These are phyloP conservation scores for Starmerella vitae DNA, from an alignment of 805 yeast genomes.

Conservation along the genomic window DNA sequence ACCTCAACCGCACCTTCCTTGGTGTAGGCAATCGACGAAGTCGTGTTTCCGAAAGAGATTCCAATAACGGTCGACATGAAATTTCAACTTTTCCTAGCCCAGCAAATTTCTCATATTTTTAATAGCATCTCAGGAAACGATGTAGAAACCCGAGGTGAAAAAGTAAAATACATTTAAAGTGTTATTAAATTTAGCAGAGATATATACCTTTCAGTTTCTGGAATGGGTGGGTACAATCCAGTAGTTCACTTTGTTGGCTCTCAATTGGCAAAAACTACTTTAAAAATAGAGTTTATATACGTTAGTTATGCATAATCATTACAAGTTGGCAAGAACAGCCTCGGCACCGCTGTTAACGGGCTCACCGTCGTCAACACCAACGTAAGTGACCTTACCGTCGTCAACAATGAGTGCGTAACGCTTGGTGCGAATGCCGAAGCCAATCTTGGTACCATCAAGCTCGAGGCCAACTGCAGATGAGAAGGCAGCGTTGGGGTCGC, in stretches of 20 bases:
- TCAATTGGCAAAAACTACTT: not conserved
- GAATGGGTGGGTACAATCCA: too few relatives aligned
- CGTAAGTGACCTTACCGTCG: slow-evolving; percentile 40
- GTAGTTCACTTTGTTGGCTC: too few relatives aligned
- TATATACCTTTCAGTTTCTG: not conserved
- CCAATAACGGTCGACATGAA: slow-evolving; percentile 64
- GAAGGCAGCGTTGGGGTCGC: slow-evolving; percentile 52
- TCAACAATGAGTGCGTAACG: slow-evolving; percentile 65
- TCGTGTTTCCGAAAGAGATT: slow-evolving; percentile 89
- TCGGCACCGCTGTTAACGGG: slow-evolving; percentile 37
- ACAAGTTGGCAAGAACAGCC: slow-evolving; percentile 31
- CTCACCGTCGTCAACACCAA: slow-evolving; percentile 36
- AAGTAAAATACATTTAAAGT: too few relatives aligned
- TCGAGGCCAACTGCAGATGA: slow-evolving; percentile 47
- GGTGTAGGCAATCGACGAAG: slow-evolving; percentile 77
- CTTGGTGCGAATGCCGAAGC: slow-evolving; percentile 45
- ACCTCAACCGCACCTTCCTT: slow-evolving; percentile 88
- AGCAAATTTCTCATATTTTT: too few relatives aligned
- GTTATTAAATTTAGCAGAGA: not conserved
- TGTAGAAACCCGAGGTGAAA: too few relatives aligned
- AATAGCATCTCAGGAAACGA: too few relatives aligned
- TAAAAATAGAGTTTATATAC: too few relatives aligned
- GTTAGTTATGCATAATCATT: slow-evolving; percentile 1
- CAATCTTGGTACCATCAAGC: slow-evolving; percentile 40
- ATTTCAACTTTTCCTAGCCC: too few relatives aligned